Percentiles rank a stretch among this genome's conserved stretches.
These are phyloP conservation scores for Fusarium acutatum DNA, from an alignment of 2,329 filamentous ascomycete genomes.

Conservation along the genomic window DNA sequence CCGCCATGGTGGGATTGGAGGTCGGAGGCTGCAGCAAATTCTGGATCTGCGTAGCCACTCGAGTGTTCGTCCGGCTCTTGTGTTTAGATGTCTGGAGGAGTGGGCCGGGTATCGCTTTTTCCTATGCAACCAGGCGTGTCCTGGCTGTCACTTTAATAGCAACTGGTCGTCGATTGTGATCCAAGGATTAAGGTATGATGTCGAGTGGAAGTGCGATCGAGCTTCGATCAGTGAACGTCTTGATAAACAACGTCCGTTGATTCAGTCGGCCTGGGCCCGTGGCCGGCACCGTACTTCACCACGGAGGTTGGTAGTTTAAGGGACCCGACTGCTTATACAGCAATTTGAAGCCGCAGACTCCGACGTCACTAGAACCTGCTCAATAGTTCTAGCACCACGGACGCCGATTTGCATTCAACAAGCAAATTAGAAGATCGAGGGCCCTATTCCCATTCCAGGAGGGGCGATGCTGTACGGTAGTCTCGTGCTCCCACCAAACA, in stretches of 20 bases:
- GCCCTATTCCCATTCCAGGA: conserved; percentile 26
- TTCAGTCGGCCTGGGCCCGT: conserved; percentile 28
- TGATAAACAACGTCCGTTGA: conserved; percentile 27
- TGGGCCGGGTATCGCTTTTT: conserved; percentile 14
- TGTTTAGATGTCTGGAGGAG: conserved; percentile 11
- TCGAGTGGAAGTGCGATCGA: conserved; percentile 4
- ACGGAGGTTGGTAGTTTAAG: conserved; percentile 27
- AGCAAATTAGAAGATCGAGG: conserved; percentile 22
- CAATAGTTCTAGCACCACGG: conserved; percentile 38
- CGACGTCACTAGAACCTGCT: conserved; percentile 39
- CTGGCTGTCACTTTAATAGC: conserved; percentile 6
- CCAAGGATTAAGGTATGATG: not conserved
- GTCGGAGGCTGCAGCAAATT: conserved; percentile 14
- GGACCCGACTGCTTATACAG: conserved; percentile 39
- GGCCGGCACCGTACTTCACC: conserved; percentile 35
- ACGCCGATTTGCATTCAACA: conserved; percentile 34
- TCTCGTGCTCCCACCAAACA: conserved; percentile 38
- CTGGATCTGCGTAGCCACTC: conserved; percentile 1
- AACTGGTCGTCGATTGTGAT: conserved; percentile 12
- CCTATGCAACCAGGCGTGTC: conserved; percentile 14
- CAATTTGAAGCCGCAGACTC: conserved; percentile 29
- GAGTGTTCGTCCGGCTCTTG: conserved; percentile 20
- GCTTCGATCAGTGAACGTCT: conserved; percentile 27
- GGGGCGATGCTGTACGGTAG: conserved; percentile 31
- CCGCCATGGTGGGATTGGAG: conserved; percentile 36